Evolutionary conservation across 164 flowering plant species (phyloP).

Genomic region (Annona squamosa): DNA sequence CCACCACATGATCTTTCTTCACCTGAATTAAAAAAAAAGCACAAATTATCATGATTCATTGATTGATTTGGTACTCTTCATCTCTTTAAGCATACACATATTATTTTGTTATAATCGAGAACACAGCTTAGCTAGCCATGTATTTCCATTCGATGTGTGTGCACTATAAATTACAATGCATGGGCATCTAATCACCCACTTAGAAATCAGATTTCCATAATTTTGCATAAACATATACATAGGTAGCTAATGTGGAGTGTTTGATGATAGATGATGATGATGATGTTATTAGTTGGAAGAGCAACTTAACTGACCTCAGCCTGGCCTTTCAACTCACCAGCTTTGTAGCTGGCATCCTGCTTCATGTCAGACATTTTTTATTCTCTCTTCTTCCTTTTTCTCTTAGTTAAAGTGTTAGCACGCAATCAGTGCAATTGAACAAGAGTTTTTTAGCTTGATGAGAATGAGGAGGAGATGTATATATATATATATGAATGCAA

Average conservation of each 20-base stretch:
- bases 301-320: neutral
- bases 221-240: no score
- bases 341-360: neutral
- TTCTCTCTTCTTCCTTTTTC: neutral
- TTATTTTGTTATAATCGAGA: neutral
- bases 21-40: constrained; percentile 22
- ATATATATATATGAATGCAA: no score
- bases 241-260: no score
- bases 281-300: neutral
- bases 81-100: neutral
- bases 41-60: neutral
- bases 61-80: no score
- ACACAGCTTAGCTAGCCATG: neutral
- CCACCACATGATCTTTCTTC: constrained; percentile 31
- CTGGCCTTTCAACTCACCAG: constrained; percentile 1
- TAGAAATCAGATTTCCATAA: neutral
- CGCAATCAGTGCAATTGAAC: neutral
- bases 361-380: neutral
- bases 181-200: neutral
- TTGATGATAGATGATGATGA: no score
- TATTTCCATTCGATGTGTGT: neutral
- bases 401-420: neutral
- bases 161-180: neutral
- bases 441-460: neutral
- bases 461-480: neutral